Conservation (phyloP, 345 rosid species). For the Dovyalis caffra region DNA sequence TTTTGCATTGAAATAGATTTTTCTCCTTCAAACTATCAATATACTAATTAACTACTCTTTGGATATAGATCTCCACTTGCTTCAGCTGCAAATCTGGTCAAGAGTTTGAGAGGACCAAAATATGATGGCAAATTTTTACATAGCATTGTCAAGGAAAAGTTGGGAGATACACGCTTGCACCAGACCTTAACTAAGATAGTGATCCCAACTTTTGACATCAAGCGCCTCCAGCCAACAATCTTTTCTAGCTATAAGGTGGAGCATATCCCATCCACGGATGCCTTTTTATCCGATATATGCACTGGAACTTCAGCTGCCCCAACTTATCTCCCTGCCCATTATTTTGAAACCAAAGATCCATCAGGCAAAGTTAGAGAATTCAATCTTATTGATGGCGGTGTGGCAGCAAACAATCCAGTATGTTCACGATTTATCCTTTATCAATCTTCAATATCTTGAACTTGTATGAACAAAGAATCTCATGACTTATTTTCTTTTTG, state of each 20-base stretch:
- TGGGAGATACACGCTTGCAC: too few relatives aligned
- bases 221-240: constrained; percentile 59
- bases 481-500: neutral
- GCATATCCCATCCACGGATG: constrained; percentile 36
- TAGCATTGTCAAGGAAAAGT: too few relatives aligned
- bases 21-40: neutral
- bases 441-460: neutral
- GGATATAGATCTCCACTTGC: constrained; percentile 21
- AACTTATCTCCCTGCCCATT: constrained; percentile 56
- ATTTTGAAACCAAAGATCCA: constrained; percentile 36
- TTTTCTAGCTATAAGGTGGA: constrained; percentile 57
- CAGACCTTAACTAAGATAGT: constrained; percentile 66
- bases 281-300: too few relatives aligned
- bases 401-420: constrained; percentile 75
- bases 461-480: neutral
- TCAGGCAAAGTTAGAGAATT: constrained; percentile 40
- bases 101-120: too few relatives aligned
- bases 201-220: constrained; percentile 75
- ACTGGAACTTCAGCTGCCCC: constrained; percentile 70
- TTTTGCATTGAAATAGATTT: neutral
- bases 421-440: too few relatives aligned
- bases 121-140: too few relatives aligned
- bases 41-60: neutral
- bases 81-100: too few relatives aligned
- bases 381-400: constrained; percentile 76